A percentile compares a stretch with the other conserved stretches of the same genome.
Conservation (phyloP, 306 rosid species). For the Vicia villosa region DNA sequence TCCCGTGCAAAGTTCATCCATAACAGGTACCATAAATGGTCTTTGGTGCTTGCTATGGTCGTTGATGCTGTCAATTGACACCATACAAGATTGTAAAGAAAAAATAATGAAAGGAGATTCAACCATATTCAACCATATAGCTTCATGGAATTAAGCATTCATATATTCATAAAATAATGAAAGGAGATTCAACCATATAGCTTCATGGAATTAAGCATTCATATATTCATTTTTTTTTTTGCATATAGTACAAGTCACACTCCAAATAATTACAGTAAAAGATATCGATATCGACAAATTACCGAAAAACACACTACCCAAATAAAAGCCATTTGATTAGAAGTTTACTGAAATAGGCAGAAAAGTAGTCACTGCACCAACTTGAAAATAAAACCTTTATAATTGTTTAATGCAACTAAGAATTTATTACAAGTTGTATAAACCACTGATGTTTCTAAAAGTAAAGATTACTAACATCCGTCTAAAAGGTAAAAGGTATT, state of each 20-base stretch:
- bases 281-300: neutral
- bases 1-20: constrained; percentile 67
- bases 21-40: constrained; percentile 49
- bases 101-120: neutral
- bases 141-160: neutral
- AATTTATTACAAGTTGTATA: too few species aligned
- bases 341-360: neutral
- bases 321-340: constrained; percentile 8
- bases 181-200: too few species aligned
- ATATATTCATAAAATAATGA: neutral
- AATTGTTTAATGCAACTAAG: neutral
- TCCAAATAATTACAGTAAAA: neutral
- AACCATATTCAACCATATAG: constrained; percentile 9
- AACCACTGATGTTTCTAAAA: neutral
- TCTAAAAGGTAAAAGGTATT: constrained; percentile 9
- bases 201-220: too few species aligned
- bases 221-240: neutral
- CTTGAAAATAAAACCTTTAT: neutral
- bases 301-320: neutral
- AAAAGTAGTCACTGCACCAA: neutral
- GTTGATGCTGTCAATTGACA: constrained; percentile 51
- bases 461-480: neutral
- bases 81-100: neutral
- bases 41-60: too few species aligned
- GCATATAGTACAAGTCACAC: neutral